These are phyloP conservation scores for Taxillus chinensis DNA, from an alignment of 164 flowering plant species.

Conservation along the genomic window DNA sequence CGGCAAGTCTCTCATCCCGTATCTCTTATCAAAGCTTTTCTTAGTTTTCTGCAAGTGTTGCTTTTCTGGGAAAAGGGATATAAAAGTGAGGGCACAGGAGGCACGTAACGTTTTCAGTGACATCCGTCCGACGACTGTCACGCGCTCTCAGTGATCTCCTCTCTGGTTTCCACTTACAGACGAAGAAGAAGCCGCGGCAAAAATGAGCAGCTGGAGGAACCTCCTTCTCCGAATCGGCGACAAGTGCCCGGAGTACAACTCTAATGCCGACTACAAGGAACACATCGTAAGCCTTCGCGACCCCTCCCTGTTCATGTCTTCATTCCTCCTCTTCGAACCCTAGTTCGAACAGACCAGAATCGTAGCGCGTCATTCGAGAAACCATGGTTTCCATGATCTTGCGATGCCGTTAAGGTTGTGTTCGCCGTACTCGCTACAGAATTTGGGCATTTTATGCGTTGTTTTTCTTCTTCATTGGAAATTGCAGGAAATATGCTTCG, in stretches of 20 bases:
- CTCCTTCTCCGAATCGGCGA: constrained; percentile 86
- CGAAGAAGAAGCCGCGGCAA: neutral
- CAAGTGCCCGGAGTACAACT: constrained; percentile 72
- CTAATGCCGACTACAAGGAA: constrained; percentile 66
- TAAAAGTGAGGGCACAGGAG: too few relatives aligned
- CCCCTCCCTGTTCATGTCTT: neutral
- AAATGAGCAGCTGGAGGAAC: constrained; percentile 71
- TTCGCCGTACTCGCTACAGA: neutral
- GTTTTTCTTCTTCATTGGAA: neutral
- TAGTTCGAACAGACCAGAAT: neutral
- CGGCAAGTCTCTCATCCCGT: too few relatives aligned
- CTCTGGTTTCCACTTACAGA: too few relatives aligned
- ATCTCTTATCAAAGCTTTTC: too few relatives aligned
- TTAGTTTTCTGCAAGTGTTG: too few relatives aligned
- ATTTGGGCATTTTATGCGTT: neutral
- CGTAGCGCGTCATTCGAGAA: neutral
- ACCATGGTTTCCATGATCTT: neutral
- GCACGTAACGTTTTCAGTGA: too few relatives aligned
- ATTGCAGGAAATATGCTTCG: constrained; percentile 71
- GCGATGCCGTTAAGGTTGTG: neutral
- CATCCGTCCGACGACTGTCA: too few relatives aligned
- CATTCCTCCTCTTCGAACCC: constrained; percentile 1
- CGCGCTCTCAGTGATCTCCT: too few relatives aligned
- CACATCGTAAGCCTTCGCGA: constrained; percentile 52
- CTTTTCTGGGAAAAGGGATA: too few relatives aligned